These are phyloP conservation scores for Zasmidium angulare DNA, from an alignment of 2,329 filamentous ascomycete genomes.

Conservation along the genomic window DNA sequence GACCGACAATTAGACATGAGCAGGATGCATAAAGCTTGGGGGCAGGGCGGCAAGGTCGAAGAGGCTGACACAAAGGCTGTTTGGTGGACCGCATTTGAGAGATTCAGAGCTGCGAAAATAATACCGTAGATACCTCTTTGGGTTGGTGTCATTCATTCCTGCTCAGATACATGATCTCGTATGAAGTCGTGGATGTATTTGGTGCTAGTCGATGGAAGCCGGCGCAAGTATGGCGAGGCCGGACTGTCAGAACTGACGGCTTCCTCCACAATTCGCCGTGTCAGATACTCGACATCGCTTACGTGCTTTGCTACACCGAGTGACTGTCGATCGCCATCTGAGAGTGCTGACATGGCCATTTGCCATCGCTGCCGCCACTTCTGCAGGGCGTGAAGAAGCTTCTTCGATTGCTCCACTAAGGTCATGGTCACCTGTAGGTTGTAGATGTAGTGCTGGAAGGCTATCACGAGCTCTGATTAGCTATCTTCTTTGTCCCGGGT, in stretches of 20 bases:
- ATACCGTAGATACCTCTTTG: conserved; percentile 42
- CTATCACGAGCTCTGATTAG: neutral
- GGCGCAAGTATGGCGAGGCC: neutral
- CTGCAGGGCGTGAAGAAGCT: neutral
- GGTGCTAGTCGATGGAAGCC: neutral
- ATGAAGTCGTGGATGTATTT: conserved; percentile 10
- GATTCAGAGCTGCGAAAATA: conserved; percentile 45
- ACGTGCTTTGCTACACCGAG: conserved; percentile 9
- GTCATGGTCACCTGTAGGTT: conserved; percentile 7
- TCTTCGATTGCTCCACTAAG: neutral
- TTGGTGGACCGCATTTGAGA: conserved; percentile 47
- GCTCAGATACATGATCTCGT: neutral
- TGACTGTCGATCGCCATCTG: conserved; percentile 1
- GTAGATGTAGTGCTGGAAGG: neutral
- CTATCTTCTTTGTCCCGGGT: neutral
- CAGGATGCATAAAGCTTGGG: conserved; percentile 41
- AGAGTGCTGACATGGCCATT: neutral
- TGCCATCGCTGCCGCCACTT: conserved; percentile 1
- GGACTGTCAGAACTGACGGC: neutral
- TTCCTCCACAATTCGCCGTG: neutral
- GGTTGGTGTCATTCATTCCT: neutral
- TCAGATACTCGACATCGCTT: neutral
- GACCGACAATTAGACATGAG: conserved; percentile 48
- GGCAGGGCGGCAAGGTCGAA: conserved; percentile 14
- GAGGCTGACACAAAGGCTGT: conserved; percentile 29